These are phyloP conservation scores for Termitomyces sp. DNA, from an alignment of 768 basidiomycete genomes.

Conservation along the genomic window DNA sequence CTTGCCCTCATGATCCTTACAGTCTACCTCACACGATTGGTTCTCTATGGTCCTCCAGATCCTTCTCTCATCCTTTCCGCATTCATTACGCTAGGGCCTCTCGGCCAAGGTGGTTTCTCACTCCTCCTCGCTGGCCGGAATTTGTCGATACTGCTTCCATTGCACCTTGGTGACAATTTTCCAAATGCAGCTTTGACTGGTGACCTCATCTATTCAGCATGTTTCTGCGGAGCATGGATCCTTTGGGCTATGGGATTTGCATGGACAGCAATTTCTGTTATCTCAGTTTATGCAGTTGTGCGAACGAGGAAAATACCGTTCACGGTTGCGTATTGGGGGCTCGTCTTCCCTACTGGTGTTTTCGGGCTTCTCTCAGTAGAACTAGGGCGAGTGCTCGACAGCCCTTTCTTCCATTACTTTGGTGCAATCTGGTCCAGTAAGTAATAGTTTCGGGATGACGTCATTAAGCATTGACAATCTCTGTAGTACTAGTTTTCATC, in stretches of 20 bases:
- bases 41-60: slow-evolving; percentile 40
- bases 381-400: slow-evolving; percentile 43
- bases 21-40: slow-evolving; percentile 44
- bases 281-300: slow-evolving; percentile 30
- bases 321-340: slow-evolving; percentile 47
- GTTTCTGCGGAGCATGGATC: slow-evolving; percentile 40
- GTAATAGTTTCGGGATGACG: slow-evolving; percentile 10
- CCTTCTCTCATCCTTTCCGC: slow-evolving; percentile 36
- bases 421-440: slow-evolving; percentile 50
- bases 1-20: slow-evolving; percentile 52
- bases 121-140: slow-evolving; percentile 41
- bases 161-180: slow-evolving; percentile 16
- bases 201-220: slow-evolving; percentile 36
- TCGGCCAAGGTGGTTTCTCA: slow-evolving; percentile 52
- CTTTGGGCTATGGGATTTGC: slow-evolving; percentile 54
- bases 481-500: slow-evolving; percentile 32
- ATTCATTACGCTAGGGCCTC: slow-evolving; percentile 56
- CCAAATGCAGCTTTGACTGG: slow-evolving; percentile 29
- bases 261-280: slow-evolving; percentile 42
- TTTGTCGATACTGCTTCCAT: slow-evolving; percentile 29
- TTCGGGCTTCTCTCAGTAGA: slow-evolving; percentile 46
- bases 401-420: slow-evolving; percentile 44
- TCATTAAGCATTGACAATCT: neutral
- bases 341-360: slow-evolving; percentile 52
- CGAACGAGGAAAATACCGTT: slow-evolving; percentile 34